These are phyloP conservation scores for Hymenoscyphus infarciens DNA, from an alignment of 2,329 filamentous ascomycete species.

Conservation along the genomic window DNA sequence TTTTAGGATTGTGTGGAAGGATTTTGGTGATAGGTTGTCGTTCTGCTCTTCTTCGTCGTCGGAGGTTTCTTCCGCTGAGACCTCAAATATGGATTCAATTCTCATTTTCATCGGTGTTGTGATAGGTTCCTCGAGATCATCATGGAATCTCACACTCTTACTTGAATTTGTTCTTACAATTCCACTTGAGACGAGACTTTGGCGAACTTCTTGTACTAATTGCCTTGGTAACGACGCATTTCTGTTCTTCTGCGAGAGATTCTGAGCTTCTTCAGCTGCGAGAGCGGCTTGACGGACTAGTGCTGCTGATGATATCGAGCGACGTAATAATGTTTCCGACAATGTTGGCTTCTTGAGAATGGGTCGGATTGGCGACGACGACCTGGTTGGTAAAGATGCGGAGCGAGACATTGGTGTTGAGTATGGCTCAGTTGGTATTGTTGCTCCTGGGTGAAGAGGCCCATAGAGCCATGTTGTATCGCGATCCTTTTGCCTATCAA, in stretches of 20 bases:
- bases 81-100: neutral
- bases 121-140: neutral
- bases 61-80: neutral
- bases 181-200: neutral
- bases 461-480: constrained; percentile 59
- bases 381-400: neutral
- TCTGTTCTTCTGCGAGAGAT: neutral
- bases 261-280: neutral
- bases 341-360: constrained; percentile 13
- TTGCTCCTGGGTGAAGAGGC: constrained; percentile 49
- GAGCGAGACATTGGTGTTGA: neutral
- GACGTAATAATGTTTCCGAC: constrained; percentile 5
- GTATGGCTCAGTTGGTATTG: neutral
- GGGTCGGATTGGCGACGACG: constrained; percentile 2
- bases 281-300: constrained; percentile 1
- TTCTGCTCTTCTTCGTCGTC: neutral
- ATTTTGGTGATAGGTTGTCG: neutral
- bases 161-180: neutral
- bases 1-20: neutral
- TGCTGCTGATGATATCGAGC: constrained; percentile 7
- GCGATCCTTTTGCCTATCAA: constrained; percentile 13
- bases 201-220: neutral
- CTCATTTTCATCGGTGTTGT: neutral
- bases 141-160: constrained; percentile 9
- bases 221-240: constrained; percentile 2